Evolutionary conservation across 2,329 filamentous ascomycete species (phyloP).

Genomic region (Metarhizium guizhouense): DNA sequence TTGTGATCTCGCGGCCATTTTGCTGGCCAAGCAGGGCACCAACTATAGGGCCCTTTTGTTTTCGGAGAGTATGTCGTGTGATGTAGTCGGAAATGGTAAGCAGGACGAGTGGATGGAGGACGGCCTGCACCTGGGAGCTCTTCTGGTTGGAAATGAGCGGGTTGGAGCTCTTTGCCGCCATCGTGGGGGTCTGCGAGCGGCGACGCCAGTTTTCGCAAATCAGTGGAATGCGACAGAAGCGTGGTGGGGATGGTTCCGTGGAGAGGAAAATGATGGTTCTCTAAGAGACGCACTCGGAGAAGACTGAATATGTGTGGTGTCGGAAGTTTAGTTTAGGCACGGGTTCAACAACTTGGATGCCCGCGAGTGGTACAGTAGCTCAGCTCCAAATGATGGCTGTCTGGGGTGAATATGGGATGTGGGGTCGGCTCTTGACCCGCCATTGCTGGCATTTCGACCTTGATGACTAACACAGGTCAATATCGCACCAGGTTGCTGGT

Average conservation of each 20-base stretch:
- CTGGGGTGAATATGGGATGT: too few relatives aligned
- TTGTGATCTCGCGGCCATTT: conserved; percentile 79
- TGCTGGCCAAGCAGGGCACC: conserved; percentile 89
- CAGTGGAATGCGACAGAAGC: not conserved
- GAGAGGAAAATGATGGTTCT: too few relatives aligned
- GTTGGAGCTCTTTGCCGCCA: conserved; percentile 40
- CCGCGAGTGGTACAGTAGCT: too few relatives aligned
- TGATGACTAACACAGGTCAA: too few relatives aligned
- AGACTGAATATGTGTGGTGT: too few relatives aligned
- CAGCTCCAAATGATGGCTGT: too few relatives aligned
- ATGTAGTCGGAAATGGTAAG: conserved; percentile 97
- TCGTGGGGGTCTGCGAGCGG: conserved; percentile 19
- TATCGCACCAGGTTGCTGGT: too few relatives aligned
- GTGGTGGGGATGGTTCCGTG: not conserved
- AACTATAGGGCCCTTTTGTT: conserved; percentile 66
- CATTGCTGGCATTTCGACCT: too few relatives aligned
- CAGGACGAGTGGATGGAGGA: conserved; percentile 87
- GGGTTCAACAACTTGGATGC: too few relatives aligned
- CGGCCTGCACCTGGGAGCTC: conserved; percentile 66
- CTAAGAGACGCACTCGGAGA: not conserved
- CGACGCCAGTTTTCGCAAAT: not conserved
- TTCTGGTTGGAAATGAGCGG: conserved; percentile 58
- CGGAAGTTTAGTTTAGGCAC: too few relatives aligned
- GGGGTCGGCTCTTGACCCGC: too few relatives aligned
- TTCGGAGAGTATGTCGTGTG: conserved; percentile 76